phyloP scores from a whole-genome alignment of 2,329 filamentous ascomycete species.

The Cladosporium sp. region DNA sequence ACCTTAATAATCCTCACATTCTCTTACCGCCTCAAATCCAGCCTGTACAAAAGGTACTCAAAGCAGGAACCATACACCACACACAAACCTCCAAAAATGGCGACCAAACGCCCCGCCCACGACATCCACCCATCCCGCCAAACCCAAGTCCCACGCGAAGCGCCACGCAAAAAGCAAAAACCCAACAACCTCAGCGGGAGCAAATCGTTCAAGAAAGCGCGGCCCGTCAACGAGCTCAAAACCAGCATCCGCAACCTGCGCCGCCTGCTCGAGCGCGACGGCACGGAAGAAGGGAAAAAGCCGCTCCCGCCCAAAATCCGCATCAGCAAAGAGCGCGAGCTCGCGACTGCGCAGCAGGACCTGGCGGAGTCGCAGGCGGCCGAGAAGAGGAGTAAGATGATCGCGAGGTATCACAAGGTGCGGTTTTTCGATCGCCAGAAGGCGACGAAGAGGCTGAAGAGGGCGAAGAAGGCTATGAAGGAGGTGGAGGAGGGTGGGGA shows the following conservation, averaged over 20 bases:
- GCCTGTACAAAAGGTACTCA: neutral
- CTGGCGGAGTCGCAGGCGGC: constrained; percentile 56
- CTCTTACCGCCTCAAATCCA: neutral
- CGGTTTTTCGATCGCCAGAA: constrained; percentile 82
- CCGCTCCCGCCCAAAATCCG: constrained; percentile 61
- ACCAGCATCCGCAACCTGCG: constrained; percentile 67
- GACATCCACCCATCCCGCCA: constrained; percentile 24
- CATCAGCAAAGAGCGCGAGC: constrained; percentile 66
- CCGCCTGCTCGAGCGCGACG: constrained; percentile 56
- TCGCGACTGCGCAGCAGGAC: constrained; percentile 62
- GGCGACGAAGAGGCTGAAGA: constrained; percentile 61
- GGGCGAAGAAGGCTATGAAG: constrained; percentile 55
- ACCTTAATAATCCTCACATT: neutral
- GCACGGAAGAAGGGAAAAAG: constrained; percentile 31
- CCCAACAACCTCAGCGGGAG: constrained; percentile 20
- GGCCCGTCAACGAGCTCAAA: constrained; percentile 57
- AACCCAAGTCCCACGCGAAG: constrained; percentile 20
- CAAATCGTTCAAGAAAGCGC: constrained; percentile 30
- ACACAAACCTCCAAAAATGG: constrained; percentile 17
- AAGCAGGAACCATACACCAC: too few relatives aligned
- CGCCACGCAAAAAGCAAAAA: constrained; percentile 21
- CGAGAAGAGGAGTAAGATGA: constrained; percentile 64
- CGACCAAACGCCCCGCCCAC: constrained; percentile 21
- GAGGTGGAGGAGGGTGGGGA: constrained; percentile 35
- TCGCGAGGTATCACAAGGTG: constrained; percentile 75